Conservation (phyloP, 345 rosid species). For the Eucalyptus polyanthemos region DNA sequence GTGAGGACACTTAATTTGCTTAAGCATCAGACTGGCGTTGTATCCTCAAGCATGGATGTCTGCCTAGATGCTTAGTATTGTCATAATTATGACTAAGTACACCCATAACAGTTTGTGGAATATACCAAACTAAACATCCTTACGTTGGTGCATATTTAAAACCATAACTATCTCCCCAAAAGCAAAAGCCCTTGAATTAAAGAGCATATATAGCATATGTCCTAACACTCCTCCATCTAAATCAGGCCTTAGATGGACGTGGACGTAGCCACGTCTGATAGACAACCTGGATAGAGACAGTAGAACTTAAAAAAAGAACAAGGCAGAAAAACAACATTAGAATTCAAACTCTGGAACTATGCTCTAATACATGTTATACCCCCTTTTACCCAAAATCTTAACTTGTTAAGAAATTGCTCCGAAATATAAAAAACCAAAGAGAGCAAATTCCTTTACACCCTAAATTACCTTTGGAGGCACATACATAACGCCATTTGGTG, state of each 20-base stretch:
- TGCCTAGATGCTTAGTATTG: neutral
- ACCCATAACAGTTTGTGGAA: neutral
- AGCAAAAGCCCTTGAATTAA: neutral
- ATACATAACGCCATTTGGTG: conserved; percentile 82
- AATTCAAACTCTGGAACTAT: neutral
- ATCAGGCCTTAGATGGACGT: neutral
- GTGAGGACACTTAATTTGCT: neutral
- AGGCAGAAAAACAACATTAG: neutral
- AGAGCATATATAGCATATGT: neutral
- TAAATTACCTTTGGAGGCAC: conserved; percentile 64
- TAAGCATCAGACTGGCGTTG: neutral
- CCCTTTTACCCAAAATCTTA: neutral
- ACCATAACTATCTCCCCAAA: neutral
- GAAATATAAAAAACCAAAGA: neutral
- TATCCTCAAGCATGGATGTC: neutral
- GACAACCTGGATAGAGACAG: neutral
- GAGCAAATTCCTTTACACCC: neutral
- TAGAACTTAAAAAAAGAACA: neutral
- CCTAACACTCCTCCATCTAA: neutral
- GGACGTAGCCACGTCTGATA: neutral
- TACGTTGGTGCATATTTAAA: neutral
- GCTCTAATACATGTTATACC: neutral
- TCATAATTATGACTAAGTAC: neutral
- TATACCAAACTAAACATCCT: neutral
- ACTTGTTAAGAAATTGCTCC: neutral